A percentile compares a stretch with the other conserved stretches of the same genome.
These are phyloP conservation scores for Dictyostelium intermedium DNA, from an alignment of 78 protist genomes.

Conservation along the genomic window DNA sequence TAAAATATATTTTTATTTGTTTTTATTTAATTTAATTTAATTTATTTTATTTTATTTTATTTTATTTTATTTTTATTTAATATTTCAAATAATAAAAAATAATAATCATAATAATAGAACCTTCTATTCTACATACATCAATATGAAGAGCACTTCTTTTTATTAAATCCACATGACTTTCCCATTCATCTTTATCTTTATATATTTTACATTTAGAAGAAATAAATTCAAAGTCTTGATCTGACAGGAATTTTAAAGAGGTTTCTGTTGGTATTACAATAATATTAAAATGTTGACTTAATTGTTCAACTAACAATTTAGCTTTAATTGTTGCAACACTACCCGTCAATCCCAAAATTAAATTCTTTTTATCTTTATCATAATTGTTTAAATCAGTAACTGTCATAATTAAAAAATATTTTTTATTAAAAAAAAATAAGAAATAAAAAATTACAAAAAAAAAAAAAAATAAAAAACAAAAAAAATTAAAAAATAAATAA, in stretches of 20 bases:
- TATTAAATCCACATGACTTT: not conserved
- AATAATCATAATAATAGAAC: not conserved
- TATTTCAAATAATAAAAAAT: too few species aligned
- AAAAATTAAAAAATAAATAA: not conserved
- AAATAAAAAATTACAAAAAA: not conserved
- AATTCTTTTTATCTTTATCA: constrained; percentile 11
- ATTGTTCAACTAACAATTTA: constrained; percentile 9
- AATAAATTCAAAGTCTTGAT: not conserved
- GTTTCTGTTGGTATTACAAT: constrained; percentile 55
- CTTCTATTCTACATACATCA: not conserved
- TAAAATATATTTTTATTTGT: too few species aligned
- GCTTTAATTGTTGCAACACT: constrained; percentile 87
- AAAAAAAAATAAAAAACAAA: not conserved
- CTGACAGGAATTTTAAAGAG: constrained; percentile 69
- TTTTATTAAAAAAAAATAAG: not conserved
- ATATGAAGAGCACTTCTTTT: constrained; percentile 26
- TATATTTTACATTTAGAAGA: not conserved
- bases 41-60: too few species aligned
- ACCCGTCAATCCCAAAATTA: constrained; percentile 78
- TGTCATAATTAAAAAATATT: not conserved
- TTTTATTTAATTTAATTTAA: too few species aligned
- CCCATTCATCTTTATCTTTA: constrained; percentile 88
- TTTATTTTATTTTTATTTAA: too few species aligned
- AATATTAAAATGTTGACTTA: constrained; percentile 19
- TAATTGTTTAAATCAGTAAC: not conserved